These are phyloP conservation scores for Keithomyces neogunnii DNA, from an alignment of 2,329 filamentous ascomycete genomes.

Conservation along the genomic window DNA sequence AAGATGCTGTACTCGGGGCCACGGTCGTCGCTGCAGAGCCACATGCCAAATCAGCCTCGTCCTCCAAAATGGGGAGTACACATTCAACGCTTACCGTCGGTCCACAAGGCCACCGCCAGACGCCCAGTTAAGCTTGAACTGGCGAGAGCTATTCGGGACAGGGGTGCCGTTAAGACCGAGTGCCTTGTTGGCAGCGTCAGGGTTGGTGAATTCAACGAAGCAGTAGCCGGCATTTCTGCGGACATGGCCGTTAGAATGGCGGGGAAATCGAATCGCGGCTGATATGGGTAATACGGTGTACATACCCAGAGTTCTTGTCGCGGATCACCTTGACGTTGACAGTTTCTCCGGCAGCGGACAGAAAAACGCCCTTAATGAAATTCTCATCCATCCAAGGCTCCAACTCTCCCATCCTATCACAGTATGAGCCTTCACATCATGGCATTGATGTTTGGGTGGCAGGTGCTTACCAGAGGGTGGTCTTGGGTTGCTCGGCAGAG, in stretches of 20 bases:
- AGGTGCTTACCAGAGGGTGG: constrained; percentile 41
- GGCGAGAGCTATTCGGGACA: constrained; percentile 88
- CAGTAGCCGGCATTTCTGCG: constrained; percentile 92
- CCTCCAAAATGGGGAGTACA: not conserved
- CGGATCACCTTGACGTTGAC: constrained; percentile 99
- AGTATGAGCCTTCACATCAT: constrained; percentile 9
- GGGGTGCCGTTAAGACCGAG: constrained; percentile 79
- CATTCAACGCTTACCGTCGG: constrained; percentile 55
- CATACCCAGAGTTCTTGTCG: constrained; percentile 94
- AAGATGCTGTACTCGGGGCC: constrained; percentile 97
- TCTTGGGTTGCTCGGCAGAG: constrained; percentile 42
- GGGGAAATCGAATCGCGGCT: not conserved
- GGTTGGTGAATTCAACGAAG: constrained; percentile 84
- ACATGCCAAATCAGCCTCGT: not conserved
- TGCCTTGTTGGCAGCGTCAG: constrained; percentile 84
- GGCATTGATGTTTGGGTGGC: too few relatives aligned
- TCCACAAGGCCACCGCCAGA: constrained; percentile 93
- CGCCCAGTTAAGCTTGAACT: constrained; percentile 99
- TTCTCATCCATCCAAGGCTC: constrained; percentile 99
- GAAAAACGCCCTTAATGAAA: constrained; percentile 90
- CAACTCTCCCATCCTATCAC: constrained; percentile 88
- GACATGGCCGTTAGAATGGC: not conserved
- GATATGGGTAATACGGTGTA: constrained; percentile 2
- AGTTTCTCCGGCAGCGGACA: constrained; percentile 79
- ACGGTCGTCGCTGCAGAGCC: constrained; percentile 68